Conservation (phyloP, 225 moss, liverwort and hornwort species). For the Anthoceros angustus region DNA sequence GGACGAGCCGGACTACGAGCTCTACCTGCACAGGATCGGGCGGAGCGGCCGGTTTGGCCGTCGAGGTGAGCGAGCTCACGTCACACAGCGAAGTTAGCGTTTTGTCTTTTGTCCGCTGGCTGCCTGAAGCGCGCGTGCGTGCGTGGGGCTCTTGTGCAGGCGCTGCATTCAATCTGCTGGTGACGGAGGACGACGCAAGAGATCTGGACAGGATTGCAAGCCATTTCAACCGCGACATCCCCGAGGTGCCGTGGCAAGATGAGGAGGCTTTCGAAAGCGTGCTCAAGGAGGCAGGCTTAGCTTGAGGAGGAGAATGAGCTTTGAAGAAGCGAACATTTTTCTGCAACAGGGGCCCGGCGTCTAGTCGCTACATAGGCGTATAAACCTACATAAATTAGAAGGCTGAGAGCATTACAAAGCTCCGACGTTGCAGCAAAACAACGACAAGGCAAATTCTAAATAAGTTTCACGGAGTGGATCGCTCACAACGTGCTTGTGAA, state of each 20-base stretch:
- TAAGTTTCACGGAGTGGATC: no score
- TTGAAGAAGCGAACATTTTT: no score
- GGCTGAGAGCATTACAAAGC: no score
- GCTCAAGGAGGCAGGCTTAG: slow-evolving; percentile 73
- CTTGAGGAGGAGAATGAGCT: slow-evolving; percentile 12
- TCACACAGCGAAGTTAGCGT: background rate
- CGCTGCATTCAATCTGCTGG: slow-evolving; percentile 78
- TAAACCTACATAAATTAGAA: no score
- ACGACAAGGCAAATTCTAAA: no score
- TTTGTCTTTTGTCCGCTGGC: background rate
- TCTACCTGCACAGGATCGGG: slow-evolving; percentile 93
- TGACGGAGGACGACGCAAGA: slow-evolving; percentile 44
- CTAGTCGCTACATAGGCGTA: no score
- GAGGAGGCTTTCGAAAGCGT: slow-evolving; percentile 71
- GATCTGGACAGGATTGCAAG: slow-evolving; percentile 45
- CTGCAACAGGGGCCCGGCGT: no score
- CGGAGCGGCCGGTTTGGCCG: slow-evolving; percentile 92
- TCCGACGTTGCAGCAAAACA: no score
- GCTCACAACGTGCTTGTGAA: no score
- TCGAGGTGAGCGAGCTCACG: slow-evolving; percentile 35
- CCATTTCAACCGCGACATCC: slow-evolving; percentile 57
- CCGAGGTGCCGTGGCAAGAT: slow-evolving; percentile 82
- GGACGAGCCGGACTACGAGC: slow-evolving; percentile 59
- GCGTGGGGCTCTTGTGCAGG: slow-evolving; percentile 21
- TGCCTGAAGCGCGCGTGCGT: background rate